Conservation (phyloP, 345 rosid genomes). For the Abelmoschus esculentus region DNA sequence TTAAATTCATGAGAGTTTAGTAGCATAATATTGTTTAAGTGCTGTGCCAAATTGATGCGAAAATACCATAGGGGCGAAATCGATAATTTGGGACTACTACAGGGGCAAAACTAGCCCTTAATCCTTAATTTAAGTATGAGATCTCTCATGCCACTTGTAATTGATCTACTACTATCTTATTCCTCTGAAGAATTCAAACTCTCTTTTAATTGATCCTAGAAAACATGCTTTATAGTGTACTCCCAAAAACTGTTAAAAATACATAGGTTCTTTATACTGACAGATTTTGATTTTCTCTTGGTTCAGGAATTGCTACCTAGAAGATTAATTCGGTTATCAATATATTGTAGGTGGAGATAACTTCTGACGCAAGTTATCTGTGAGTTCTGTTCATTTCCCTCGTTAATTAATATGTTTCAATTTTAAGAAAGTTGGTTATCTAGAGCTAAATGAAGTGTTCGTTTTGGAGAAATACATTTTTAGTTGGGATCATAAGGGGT, state of each 20-base stretch:
- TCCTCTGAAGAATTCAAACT: no score
- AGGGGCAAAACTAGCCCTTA: no score
- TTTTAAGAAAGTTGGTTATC: slow-evolving; percentile 38
- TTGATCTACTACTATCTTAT: no score
- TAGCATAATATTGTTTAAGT: no score
- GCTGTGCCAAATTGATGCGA: no score
- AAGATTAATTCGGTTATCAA: slow-evolving; percentile 27
- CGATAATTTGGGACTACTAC: no score
- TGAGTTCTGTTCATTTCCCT: slow-evolving; percentile 32
- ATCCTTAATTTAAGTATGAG: no score
- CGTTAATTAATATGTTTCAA: slow-evolving; percentile 27
- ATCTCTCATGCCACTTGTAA: no score
- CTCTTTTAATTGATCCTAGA: no score
- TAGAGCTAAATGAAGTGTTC: slow-evolving; percentile 55
- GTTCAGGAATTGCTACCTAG: slow-evolving; percentile 63
- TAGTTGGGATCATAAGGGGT: slow-evolving; percentile 42
- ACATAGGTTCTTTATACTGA: slow-evolving; percentile 3
- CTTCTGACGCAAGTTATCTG: slow-evolving; percentile 43
- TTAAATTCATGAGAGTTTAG: no score
- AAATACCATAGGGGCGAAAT: no score
- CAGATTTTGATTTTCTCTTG: neutral
- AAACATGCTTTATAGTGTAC: neutral
- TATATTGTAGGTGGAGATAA: slow-evolving; percentile 18
- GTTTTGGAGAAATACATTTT: slow-evolving; percentile 42
- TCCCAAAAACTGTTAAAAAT: neutral